Evolutionary conservation across 2,329 filamentous ascomycete species (phyloP).

Genomic region (Dryadomyces sulphureus): DNA sequence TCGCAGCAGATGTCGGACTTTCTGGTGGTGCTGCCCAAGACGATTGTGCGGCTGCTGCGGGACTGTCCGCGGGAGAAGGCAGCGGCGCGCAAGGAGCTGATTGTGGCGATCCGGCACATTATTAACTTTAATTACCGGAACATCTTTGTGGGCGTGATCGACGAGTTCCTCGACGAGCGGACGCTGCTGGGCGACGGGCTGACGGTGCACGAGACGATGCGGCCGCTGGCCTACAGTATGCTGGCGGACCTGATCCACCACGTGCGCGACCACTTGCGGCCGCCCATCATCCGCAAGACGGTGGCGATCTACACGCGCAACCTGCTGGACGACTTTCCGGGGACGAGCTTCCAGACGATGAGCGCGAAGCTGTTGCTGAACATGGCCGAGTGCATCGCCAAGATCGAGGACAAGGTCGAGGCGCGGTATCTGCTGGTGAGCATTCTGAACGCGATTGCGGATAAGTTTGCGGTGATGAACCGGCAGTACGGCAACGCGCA

Average conservation of each 20-base stretch:
- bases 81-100: constrained; percentile 78
- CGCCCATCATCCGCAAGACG: constrained; percentile 86
- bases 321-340: constrained; percentile 86
- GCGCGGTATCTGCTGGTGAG: constrained; percentile 91
- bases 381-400: constrained; percentile 96
- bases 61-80: constrained; percentile 95
- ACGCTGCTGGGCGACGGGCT: constrained; percentile 91
- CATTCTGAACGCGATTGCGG: constrained; percentile 93
- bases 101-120: constrained; percentile 94
- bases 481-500: constrained; percentile 88
- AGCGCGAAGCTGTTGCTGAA: constrained; percentile 93
- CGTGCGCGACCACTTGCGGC: constrained; percentile 73
- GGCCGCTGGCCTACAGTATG: constrained; percentile 95
- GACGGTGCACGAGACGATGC: constrained; percentile 92
- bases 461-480: constrained; percentile 98
- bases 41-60: constrained; percentile 79
- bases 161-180: constrained; percentile 84
- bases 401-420: constrained; percentile 82
- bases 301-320: constrained; percentile 97
- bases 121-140: constrained; percentile 98
- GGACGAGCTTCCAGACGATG: constrained; percentile 99
- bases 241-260: constrained; percentile 96
- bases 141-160: constrained; percentile 88
- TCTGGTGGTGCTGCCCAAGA: constrained; percentile 66
- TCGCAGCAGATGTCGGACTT: constrained; percentile 80